Base-by-base conservation (phyloP, 1,139 yeast genomes). In the Kodamaea derodonti region DNA sequence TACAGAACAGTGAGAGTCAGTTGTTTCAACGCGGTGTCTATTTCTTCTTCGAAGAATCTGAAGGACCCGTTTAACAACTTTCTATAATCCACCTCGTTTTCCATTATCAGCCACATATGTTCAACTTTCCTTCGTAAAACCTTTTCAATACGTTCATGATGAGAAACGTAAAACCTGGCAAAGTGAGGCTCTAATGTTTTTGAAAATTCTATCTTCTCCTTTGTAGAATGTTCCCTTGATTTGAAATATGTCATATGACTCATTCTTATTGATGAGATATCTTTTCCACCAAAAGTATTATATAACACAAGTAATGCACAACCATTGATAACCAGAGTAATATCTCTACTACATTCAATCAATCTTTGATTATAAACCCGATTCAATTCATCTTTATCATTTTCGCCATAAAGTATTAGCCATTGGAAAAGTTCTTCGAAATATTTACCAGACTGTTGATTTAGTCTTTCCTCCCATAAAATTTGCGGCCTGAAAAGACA, bases 1-100 rank as follows among this genome's bases (percentile, higher is more conserved):
- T 34, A 45, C 11, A 24, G 20, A 9, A 42, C 38, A 9, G 46
- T 33, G 3, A 20, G 20, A 12, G 27, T 16, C 11, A 38, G 30
- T 8, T 46, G 47, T 5, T 29, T 18, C 13, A 44, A 29, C 26
- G 46, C 15, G 9, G 31, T 14, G 6, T 34, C 35, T 11, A 44
- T 31, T 9, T 40, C 41, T 3, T 34, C 18, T 15, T 34, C 32
- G 29, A 32, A 38, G 26, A 36, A 33, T 20, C 35, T 37, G 30
- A 53, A 54, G 13, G 17, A 4, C 4, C 28, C 17, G 8, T 25
- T 6, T 14, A 25, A 25, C 14, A 25, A 25, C 15, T 9, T 25
- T 6, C 28, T 14, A 14, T 25, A 25, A 6, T 13, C 15, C 11
- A 13, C 11, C 11, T 25, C 28, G 6, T 14, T 9, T 12, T 14